Conservation (phyloP, 2,329 filamentous ascomycete genomes). For the Tolypocladium amazonense region DNA sequence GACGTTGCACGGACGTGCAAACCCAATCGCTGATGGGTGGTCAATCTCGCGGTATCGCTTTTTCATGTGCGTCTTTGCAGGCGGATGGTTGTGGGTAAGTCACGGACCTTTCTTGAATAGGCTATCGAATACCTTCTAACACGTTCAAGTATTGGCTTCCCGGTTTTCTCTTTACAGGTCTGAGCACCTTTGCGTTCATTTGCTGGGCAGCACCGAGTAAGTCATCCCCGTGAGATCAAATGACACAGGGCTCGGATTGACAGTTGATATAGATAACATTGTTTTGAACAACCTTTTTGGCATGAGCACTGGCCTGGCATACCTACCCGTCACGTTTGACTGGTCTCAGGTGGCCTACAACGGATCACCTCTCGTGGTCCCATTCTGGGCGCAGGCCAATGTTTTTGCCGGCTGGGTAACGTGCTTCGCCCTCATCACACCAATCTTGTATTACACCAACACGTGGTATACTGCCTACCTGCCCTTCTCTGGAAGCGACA, state of each 20-base stretch:
- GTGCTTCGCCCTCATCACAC: constrained; percentile 31
- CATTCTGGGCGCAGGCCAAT: constrained; percentile 33
- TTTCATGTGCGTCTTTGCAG: constrained; percentile 19
- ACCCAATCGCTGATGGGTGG: constrained; percentile 31
- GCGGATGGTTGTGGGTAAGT: neutral
- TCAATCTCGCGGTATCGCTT: constrained; percentile 32
- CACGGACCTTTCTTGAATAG: constrained; percentile 15
- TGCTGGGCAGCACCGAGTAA: constrained; percentile 27
- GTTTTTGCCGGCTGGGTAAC: constrained; percentile 32
- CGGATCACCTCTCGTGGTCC: constrained; percentile 27
- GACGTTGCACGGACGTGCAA: constrained; percentile 31
- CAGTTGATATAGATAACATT: constrained; percentile 36
- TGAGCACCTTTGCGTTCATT: constrained; percentile 44
- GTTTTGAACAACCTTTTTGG: constrained; percentile 46
- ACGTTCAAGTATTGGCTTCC: constrained; percentile 36
- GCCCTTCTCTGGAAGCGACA: constrained; percentile 40
- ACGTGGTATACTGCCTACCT: constrained; percentile 39
- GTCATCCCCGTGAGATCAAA: neutral
- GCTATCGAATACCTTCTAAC: constrained; percentile 32
- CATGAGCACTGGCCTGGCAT: constrained; percentile 39
- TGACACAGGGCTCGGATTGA: neutral
- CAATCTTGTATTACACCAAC: constrained; percentile 36
- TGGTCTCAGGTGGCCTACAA: constrained; percentile 31
- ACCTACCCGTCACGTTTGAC: constrained; percentile 45
- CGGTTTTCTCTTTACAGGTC: constrained; percentile 34